Base-by-base conservation (phyloP, 768 basidiomycete genomes). In the Cystobasidium onofrii region DNA sequence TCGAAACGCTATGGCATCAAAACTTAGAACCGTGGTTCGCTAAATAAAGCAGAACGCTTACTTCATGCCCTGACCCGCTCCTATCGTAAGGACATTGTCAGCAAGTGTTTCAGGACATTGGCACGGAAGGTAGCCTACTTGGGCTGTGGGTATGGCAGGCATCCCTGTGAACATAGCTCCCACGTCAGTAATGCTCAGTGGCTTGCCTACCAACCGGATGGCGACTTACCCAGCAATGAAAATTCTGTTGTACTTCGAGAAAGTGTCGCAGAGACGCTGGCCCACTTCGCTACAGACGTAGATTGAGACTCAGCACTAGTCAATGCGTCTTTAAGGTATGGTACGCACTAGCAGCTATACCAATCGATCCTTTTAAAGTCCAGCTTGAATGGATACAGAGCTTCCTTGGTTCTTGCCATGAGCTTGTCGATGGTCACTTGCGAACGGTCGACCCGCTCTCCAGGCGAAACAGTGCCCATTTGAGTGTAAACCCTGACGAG, bases 1-100 rank as follows among this genome's bases (percentile, higher is more conserved):
- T 89, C 87, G 13, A 88, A 64, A 76, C 33, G 29, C 57, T 60
- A 27, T 25, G 23, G 31, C 4, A 7, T 2, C 57, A 60, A 3
- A 34, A 6, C 6, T 60, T 7, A 60, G 57, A 7, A 13, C 17
- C 6, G 15, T 2, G 25, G 3, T 27, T 60, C 9, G 4, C n/a
- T 6, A 20, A 27, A 12, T 15, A 4, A 17, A 27, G 57, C 33
- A 12, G 27, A 15, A 12, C 29, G 31, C 57, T 60, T 20, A 60
- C 57, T 73, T 76, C 77, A 79, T 76, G 0, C 78, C 78, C 43
- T 79, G 78, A 0, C 77, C 78, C 0, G 78, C 76, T n/a, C 46
- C 46, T 50, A n/a, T 7, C 15, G 4, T 7, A 17, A n/a, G 9
- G 46, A 50, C 6, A 17, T 12, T 50, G n/a, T 50, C n/a, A 50